Conservation (phyloP, 2,329 filamentous ascomycete species). For the Mycosphaerella sp. region DNA sequence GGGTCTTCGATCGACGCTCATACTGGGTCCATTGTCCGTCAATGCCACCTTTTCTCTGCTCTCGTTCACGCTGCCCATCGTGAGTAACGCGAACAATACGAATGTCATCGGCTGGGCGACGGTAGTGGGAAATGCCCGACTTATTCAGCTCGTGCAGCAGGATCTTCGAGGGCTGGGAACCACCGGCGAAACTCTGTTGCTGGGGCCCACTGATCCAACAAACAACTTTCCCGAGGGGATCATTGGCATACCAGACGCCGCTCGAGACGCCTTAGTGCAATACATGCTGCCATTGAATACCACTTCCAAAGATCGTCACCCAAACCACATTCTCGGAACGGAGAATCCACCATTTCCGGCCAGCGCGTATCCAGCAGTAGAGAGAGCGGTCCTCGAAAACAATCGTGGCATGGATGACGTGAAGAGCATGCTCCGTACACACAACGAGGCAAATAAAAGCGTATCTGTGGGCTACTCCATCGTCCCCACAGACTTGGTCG, state of each 20-base stretch:
- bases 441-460: conserved; percentile 61
- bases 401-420: conserved; percentile 49
- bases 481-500: conserved; percentile 59
- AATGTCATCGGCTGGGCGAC: conserved; percentile 80
- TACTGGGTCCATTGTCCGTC: conserved; percentile 68
- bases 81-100: conserved; percentile 54
- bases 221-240: conserved; percentile 48
- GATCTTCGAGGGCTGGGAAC: conserved; percentile 65
- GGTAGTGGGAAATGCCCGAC: conserved; percentile 60
- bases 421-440: conserved; percentile 51
- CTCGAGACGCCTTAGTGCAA: conserved; percentile 22
- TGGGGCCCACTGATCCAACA: conserved; percentile 60
- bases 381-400: conserved; percentile 49
- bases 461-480: conserved; percentile 79
- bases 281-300: conserved; percentile 29
- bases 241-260: conserved; percentile 17
- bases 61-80: conserved; percentile 74
- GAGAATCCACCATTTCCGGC: conserved; percentile 54
- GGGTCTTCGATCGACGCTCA: conserved; percentile 48
- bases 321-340: conserved; percentile 31
- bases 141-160: conserved; percentile 55
- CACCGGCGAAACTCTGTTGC: conserved; percentile 63
- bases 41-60: conserved; percentile 69
- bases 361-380: conserved; percentile 56
- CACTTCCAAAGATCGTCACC: conserved; percentile 25